Evolutionary conservation across 2,329 filamentous ascomycete species (phyloP).

Genomic region (Sporothrix brasiliensis): DNA sequence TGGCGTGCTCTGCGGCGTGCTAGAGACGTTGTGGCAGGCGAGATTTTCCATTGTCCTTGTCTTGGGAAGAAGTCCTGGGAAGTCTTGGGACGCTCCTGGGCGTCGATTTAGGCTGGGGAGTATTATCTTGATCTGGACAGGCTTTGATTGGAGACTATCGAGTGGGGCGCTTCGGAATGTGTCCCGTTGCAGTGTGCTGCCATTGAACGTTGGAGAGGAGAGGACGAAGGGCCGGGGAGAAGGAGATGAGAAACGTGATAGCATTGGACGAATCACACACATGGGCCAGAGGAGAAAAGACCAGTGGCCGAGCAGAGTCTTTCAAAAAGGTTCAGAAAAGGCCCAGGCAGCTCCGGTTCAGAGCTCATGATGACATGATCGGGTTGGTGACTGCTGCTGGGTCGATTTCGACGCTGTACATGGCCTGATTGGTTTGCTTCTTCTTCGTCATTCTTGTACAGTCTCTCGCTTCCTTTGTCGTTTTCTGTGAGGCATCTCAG

Average conservation of each 20-base stretch:
- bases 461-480: not conserved
- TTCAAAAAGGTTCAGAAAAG: not conserved
- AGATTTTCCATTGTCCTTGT: not conserved
- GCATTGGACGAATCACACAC: no score
- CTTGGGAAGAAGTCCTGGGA: not conserved
- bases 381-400: not conserved
- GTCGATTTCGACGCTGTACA: no score
- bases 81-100: not conserved
- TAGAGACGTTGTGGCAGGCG: not conserved
- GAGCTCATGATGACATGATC: no score
- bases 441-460: not conserved
- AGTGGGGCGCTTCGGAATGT: not conserved
- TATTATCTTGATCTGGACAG: not conserved
- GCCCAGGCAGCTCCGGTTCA: not conserved
- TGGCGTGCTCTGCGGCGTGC: constrained; percentile 2
- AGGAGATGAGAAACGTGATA: not conserved
- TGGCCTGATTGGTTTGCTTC: not conserved
- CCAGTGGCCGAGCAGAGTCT: no score
- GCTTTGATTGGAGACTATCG: no score
- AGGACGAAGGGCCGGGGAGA: not conserved
- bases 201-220: not conserved
- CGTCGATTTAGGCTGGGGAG: not conserved
- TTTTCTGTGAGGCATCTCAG: not conserved
- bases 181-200: not conserved
- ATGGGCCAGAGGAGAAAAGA: no score